Evolutionary conservation across 2,329 filamentous ascomycete species (phyloP).

Genomic region (Penicillium sp.): DNA sequence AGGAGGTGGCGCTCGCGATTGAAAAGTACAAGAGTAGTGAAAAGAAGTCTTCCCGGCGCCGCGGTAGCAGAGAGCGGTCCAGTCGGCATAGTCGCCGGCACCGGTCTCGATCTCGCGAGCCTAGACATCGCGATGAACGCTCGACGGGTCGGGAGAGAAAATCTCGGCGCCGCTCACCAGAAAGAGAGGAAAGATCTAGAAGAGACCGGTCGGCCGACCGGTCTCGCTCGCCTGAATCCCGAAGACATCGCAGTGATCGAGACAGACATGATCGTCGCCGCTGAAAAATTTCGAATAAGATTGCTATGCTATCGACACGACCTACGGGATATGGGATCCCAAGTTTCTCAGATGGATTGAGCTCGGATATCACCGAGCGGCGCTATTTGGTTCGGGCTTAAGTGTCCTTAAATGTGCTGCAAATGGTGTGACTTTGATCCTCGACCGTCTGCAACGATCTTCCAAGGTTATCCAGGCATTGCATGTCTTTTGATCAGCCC

Average conservation of each 20-base stretch:
- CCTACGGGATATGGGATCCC: not conserved
- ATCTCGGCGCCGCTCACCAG: slow-evolving; percentile 23
- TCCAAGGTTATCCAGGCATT: not conserved
- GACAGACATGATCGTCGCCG: slow-evolving; percentile 32
- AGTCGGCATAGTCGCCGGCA: slow-evolving; percentile 45
- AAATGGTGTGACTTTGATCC: not conserved
- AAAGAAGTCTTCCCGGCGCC: slow-evolving; percentile 38
- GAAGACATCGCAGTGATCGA: slow-evolving; percentile 23
- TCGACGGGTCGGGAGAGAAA: slow-evolving; percentile 25
- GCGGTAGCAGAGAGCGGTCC: slow-evolving; percentile 37
- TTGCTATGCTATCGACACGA: slow-evolving; percentile 1
- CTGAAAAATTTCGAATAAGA: slow-evolving; percentile 16
- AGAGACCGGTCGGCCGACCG: slow-evolving; percentile 26
- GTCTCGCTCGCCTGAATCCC: slow-evolving; percentile 30
- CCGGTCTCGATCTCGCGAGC: slow-evolving; percentile 37
- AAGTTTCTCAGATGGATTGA: not conserved
- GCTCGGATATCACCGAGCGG: not conserved
- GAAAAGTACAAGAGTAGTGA: slow-evolving; percentile 51
- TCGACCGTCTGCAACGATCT: not conserved
- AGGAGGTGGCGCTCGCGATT: slow-evolving; percentile 71
- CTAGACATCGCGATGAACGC: slow-evolving; percentile 27
- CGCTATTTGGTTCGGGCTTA: not conserved
- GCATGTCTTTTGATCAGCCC: slow-evolving; percentile 18
- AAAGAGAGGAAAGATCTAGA: slow-evolving; percentile 27
- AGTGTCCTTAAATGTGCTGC: not conserved